A percentile compares a stretch with the other conserved stretches of the same genome.
These are phyloP conservation scores for Xylaria sp. DNA, from an alignment of 2,329 filamentous ascomycete species.

Conservation along the genomic window DNA sequence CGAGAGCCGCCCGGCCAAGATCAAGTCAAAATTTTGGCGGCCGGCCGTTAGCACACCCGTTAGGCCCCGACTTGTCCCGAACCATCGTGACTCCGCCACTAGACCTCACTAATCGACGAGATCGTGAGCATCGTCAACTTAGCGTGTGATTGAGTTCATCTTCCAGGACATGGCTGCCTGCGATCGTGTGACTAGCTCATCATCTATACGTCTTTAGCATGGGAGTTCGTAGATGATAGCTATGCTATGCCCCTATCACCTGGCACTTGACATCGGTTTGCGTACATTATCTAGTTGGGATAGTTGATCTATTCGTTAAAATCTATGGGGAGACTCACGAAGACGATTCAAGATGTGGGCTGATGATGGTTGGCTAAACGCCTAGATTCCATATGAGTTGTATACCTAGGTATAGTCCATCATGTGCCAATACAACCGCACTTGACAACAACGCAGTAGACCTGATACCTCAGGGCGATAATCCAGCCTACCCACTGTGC, in stretches of 20 bases:
- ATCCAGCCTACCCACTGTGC: no score
- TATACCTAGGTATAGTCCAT: no score
- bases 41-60: conserved; percentile 7
- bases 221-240: no score
- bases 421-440: no score
- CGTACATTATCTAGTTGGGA: background rate
- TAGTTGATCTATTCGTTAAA: background rate
- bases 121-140: background rate
- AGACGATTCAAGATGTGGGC: background rate
- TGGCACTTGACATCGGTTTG: background rate
- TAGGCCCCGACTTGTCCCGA: conserved; percentile 22
- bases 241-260: no score
- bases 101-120: background rate
- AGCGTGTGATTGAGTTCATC: background rate
- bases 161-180: background rate
- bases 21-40: background rate
- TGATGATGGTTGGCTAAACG: no score
- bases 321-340: background rate
- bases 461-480: no score
- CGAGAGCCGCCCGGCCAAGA: conserved; percentile 1
- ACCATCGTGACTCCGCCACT: background rate
- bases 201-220: background rate
- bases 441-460: no score
- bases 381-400: no score
- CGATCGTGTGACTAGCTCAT: background rate